Evolutionary conservation across 805 yeast species (phyloP), one percentile per base, ranked within the genome.

Genomic region (Zygosaccharomyces gambellarensis): DNA sequence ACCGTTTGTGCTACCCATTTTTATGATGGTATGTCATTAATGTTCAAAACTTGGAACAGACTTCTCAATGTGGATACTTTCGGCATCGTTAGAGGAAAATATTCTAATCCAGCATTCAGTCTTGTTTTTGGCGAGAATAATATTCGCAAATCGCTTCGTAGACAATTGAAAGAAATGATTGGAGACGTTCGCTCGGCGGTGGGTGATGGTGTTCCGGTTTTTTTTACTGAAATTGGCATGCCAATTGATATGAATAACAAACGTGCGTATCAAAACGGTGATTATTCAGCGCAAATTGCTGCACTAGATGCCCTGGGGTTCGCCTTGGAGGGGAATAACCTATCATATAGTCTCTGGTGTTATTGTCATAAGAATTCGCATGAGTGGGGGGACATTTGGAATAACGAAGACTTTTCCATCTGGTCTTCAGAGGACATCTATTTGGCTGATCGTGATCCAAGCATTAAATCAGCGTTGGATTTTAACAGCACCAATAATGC

Each of bases 221-320:
- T 92, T 21, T 82, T 94, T 76, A 80, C 95, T 1, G 99, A 92
- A 66, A 90, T 92, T n/a, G 99, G 99, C 5, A 88, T 92, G 84
- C 98, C 99, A 2, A 88, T 85, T 65, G 97, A 94, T 65, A 87
- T 92, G 97, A 90, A 92, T 66, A 75, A 80, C 50, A 87, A 86
- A 62, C 72, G 69, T 43, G 86, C 97, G 0, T 92, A 79, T 62
- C 64, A 66, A 1, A 74, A 73, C 49, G 90, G 90, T 1, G 79
- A 81, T 53, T 94, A 81, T 65, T 67, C 74, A 8, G 76, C 87
- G 9, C 99, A 94, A 62, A 84, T 85, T 2, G 71, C 78, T 5
- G 97, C 97, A 0, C 71, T 87, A 63, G 97, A 92, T 68, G 96
- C 96, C 0, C 64, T 90, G 41, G 76, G 83, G 9, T 78, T 70